These are phyloP conservation scores for Lotus japonicus DNA, from an alignment of 306 rosid species.

Conservation along the genomic window DNA sequence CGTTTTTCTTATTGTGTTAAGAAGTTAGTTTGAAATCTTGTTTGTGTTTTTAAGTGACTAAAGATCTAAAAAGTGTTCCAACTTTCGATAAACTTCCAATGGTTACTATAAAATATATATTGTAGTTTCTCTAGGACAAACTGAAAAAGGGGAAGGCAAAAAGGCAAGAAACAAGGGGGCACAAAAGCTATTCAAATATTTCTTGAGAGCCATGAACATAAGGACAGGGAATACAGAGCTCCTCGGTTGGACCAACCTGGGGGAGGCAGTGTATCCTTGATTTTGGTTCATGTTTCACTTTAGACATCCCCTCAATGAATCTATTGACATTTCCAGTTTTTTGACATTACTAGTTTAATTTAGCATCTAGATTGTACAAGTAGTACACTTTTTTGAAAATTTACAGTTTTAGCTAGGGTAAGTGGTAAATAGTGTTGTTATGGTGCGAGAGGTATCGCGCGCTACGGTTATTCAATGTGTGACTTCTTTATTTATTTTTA, in stretches of 20 bases:
- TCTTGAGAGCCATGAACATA: background rate
- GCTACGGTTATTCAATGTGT: too few relatives aligned
- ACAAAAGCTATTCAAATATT: constrained; percentile 31
- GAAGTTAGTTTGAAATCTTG: constrained; percentile 5
- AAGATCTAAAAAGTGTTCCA: constrained; percentile 24
- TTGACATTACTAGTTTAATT: too few relatives aligned
- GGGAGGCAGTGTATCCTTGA: constrained; percentile 34
- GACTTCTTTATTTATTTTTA: too few relatives aligned
- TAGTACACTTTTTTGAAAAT: too few relatives aligned
- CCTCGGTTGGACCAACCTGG: constrained; percentile 39
- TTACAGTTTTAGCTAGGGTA: too few relatives aligned
- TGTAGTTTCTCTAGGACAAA: constrained; percentile 28
- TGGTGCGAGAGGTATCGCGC: too few relatives aligned
- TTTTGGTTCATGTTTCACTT: constrained; percentile 31
- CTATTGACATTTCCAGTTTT: background rate
- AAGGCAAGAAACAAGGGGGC: constrained; percentile 42
- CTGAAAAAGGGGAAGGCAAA: background rate
- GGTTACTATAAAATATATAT: background rate
- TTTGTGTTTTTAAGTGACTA: background rate
- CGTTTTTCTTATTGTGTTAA: background rate
- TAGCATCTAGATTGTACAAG: too few relatives aligned
- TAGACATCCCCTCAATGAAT: background rate
- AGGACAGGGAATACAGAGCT: constrained; percentile 45
- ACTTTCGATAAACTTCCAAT: constrained; percentile 29
- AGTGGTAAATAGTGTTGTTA: too few relatives aligned